A percentile compares a stretch with the other conserved stretches of the same genome.
Evolutionary conservation across 805 yeast genomes (phyloP).

Genomic region (Saccharomycopsis selenospora): DNA sequence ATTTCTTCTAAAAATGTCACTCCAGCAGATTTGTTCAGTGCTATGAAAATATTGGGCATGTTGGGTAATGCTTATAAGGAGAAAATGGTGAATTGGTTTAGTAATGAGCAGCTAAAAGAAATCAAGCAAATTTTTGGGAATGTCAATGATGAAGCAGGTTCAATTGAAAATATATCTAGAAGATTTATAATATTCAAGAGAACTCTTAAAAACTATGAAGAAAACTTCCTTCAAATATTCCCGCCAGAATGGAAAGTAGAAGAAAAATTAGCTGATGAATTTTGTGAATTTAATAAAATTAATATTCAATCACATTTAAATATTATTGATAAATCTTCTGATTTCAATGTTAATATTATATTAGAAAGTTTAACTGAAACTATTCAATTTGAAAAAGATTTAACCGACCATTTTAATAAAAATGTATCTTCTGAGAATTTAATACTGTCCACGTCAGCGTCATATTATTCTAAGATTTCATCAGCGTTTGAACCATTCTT

Average conservation of each 20-base stretch:
- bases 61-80: constrained; percentile 51
- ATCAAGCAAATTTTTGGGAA: constrained; percentile 61
- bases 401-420: constrained; percentile 49
- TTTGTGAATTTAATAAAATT: constrained; percentile 60
- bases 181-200: constrained; percentile 77
- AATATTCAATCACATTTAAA: constrained; percentile 54
- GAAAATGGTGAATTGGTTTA: constrained; percentile 66
- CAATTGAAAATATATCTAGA: constrained; percentile 76
- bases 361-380: constrained; percentile 68
- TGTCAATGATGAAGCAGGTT: constrained; percentile 86
- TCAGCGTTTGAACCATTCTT: constrained; percentile 80
- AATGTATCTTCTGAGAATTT: constrained; percentile 24
- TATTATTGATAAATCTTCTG: constrained; percentile 31
- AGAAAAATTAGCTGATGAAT: constrained; percentile 48
- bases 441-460: constrained; percentile 34
- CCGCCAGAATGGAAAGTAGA: constrained; percentile 70
- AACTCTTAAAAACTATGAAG: constrained; percentile 51
- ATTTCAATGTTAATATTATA: constrained; percentile 54
- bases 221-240: constrained; percentile 47
- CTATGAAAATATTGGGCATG: constrained; percentile 64
- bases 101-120: constrained; percentile 62
- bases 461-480: constrained; percentile 42
- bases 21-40: constrained; percentile 40
- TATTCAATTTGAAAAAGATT: constrained; percentile 71
- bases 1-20: constrained; percentile 23